Evolutionary conservation across 2,329 filamentous ascomycete species (phyloP), one percentile per base, ranked within the genome.

Genomic region (Ceratocystis papillata): DNA sequence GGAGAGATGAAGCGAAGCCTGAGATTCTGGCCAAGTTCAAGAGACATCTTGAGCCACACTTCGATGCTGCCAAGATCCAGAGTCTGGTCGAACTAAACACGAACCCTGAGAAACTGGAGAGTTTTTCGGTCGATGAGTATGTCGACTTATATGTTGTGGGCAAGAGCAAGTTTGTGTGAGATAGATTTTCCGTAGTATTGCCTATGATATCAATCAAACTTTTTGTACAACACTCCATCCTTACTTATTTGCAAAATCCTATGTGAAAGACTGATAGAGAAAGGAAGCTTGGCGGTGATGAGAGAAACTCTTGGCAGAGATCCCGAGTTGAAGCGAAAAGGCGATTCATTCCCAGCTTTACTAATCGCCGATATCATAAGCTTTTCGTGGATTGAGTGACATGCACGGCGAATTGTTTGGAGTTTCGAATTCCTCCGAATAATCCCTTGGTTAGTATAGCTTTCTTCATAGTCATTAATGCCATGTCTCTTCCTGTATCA

Each of bases 1-100:
- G 94, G 70, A 86, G 93, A 72, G 92, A 96, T 72, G 94, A 99
- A 83, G 94, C 94, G 72, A 97, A 97, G 84, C 94, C 94, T 67
- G 89, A 96, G 78, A 96, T 99, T 72, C 79, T 97, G 72, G 86
- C 85, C 76, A 99, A 99, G 83, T 99, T 90, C 81, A 88, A 92
- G 86, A 87, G 89, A 75, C 94, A 99, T 78, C 80, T 97, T 63
- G 83, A 83, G 72, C 89, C 88, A 65, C 93, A 96, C 80, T 95
- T 88, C 77, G 80, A 84, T 68, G 82, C 89, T 74, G 80, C 82
- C 62, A 86, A 87, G 74, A 90, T 96, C 63, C 68, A 93, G 78
- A 81, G 94, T 79, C 82, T 99, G 65, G 82, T 96, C 63, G 82
- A 90, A 70, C 79, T 97, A 64, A 88, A 89, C 71, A 84, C 87